These are phyloP conservation scores for Sugiyamaella paludigena DNA, from an alignment of 1,139 yeast genomes.

Conservation along the genomic window DNA sequence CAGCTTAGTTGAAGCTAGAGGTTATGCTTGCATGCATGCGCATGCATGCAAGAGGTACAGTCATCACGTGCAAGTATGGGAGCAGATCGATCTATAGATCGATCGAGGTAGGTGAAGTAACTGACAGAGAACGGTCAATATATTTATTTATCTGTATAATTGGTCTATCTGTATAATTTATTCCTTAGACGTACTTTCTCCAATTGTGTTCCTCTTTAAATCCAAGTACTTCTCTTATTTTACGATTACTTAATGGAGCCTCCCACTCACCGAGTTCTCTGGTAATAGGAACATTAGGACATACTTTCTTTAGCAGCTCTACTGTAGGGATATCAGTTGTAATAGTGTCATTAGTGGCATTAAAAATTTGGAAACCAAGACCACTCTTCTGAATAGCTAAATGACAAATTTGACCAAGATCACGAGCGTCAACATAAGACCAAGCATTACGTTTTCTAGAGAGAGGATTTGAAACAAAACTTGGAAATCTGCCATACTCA, in stretches of 20 bases:
- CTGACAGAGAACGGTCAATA: no score
- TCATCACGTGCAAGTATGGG: no score
- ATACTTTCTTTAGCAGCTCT: conserved; percentile 15
- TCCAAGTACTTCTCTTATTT: conserved; percentile 18
- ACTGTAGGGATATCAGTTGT: conserved; percentile 18
- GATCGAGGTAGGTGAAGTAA: no score
- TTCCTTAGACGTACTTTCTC: conserved; percentile 17
- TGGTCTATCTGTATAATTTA: no score
- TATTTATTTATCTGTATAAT: no score
- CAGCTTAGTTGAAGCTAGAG: no score
- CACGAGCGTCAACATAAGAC: conserved; percentile 21
- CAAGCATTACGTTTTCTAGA: conserved; percentile 20
- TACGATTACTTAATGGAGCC: conserved; percentile 19
- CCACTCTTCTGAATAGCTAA: conserved; percentile 16
- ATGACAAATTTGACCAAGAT: conserved; percentile 21
- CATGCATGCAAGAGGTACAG: no score
- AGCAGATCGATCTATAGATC: no score
- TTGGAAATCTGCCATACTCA: conserved; percentile 14
- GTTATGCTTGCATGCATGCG: no score
- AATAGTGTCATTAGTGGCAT: conserved; percentile 20
- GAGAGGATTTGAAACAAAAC: conserved; percentile 11
- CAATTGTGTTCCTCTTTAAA: conserved; percentile 22
- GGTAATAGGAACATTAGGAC: conserved; percentile 17
- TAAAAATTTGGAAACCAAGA: conserved; percentile 20
- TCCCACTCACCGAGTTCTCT: conserved; percentile 19